phyloP scores from a whole-genome alignment of 495 filamentous ascomycete genomes.

The Penicillium bovifimosum region DNA sequence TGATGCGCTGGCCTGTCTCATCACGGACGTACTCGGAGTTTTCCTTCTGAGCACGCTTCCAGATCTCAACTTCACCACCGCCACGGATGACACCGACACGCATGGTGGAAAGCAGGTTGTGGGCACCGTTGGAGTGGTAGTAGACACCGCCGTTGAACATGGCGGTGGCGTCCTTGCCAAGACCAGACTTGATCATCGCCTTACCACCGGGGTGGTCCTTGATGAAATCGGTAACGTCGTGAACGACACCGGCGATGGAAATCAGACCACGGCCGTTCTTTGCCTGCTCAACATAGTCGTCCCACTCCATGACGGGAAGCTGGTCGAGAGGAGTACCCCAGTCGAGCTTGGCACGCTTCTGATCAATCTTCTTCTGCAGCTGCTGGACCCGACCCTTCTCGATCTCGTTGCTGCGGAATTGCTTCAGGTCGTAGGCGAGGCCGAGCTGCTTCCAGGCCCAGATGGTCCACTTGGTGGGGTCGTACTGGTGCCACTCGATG shows the following conservation, averaged over 20 bases:
- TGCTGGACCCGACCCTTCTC: slow-evolving; percentile 98
- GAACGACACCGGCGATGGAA: slow-evolving; percentile 88
- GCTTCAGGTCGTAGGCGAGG: slow-evolving; percentile 91
- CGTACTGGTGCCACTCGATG: slow-evolving; percentile 97
- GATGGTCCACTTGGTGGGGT: slow-evolving; percentile 98
- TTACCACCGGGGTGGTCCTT: slow-evolving; percentile 96
- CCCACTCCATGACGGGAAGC: slow-evolving; percentile 94
- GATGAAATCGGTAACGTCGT: slow-evolving; percentile 93
- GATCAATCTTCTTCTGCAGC: slow-evolving; percentile 97
- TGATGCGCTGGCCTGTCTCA: slow-evolving; percentile 71
- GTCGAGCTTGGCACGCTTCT: slow-evolving; percentile 85
- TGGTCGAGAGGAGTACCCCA: slow-evolving; percentile 94
- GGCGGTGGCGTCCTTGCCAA: slow-evolving; percentile 97
- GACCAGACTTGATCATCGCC: slow-evolving; percentile 83
- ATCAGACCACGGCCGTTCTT: slow-evolving; percentile 84
- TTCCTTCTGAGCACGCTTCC: slow-evolving; percentile 91
- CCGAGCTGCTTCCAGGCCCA: slow-evolving; percentile 91
- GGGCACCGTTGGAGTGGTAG: slow-evolving; percentile 94
- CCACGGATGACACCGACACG: slow-evolving; percentile 93
- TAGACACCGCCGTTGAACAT: slow-evolving; percentile 99
- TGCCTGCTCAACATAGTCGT: slow-evolving; percentile 84
- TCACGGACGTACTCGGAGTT: slow-evolving; percentile 76
- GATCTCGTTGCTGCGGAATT: slow-evolving; percentile 97
- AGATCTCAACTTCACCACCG: slow-evolving; percentile 97
- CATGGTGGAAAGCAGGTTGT: slow-evolving; percentile 96